Evolutionary conservation across 1,139 yeast genomes (phyloP).

Genomic region (Scheffersomyces stambukii): DNA sequence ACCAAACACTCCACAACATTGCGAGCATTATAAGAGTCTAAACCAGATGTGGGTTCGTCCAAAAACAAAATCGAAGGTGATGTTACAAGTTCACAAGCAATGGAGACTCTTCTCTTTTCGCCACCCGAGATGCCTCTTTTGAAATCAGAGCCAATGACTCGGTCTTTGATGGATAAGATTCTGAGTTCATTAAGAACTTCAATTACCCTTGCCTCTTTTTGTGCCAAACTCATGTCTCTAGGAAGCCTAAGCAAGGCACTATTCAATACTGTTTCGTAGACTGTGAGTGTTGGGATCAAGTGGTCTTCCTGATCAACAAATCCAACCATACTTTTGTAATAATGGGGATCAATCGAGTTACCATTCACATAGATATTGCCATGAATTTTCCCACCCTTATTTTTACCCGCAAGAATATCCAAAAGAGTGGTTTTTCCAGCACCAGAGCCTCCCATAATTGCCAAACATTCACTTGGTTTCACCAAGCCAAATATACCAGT

Average conservation of each 20-base stretch:
- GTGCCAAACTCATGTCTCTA: conserved; percentile 61
- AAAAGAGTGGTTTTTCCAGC: conserved; percentile 94
- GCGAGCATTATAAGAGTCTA: conserved; percentile 89
- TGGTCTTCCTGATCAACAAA: conserved; percentile 98
- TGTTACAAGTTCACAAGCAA: conserved; percentile 86
- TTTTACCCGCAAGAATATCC: conserved; percentile 85
- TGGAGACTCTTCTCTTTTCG: conserved; percentile 82
- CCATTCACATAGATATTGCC: conserved; percentile 81
- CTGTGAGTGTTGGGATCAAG: conserved; percentile 87
- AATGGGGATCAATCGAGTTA: conserved; percentile 29
- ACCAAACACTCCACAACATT: conserved; percentile 86
- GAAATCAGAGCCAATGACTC: conserved; percentile 84
- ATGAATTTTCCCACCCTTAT: conserved; percentile 63
- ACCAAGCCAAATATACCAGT: conserved; percentile 68
- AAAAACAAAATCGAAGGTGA: conserved; percentile 76
- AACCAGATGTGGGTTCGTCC: conserved; percentile 93
- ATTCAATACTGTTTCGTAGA: conserved; percentile 88
- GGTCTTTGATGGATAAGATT: conserved; percentile 75
- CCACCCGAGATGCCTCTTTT: conserved; percentile 95
- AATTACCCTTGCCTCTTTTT: conserved; percentile 74
- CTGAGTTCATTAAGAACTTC: conserved; percentile 85
- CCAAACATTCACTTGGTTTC: conserved; percentile 83
- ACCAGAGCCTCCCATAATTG: conserved; percentile 98
- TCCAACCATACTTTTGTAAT: conserved; percentile 71
- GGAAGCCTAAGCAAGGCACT: conserved; percentile 90